Percentiles rank a stretch among this genome's conserved stretches.
Evolutionary conservation across 208 protist genomes (phyloP).

Genomic region (Strigomonas oncopelti): DNA sequence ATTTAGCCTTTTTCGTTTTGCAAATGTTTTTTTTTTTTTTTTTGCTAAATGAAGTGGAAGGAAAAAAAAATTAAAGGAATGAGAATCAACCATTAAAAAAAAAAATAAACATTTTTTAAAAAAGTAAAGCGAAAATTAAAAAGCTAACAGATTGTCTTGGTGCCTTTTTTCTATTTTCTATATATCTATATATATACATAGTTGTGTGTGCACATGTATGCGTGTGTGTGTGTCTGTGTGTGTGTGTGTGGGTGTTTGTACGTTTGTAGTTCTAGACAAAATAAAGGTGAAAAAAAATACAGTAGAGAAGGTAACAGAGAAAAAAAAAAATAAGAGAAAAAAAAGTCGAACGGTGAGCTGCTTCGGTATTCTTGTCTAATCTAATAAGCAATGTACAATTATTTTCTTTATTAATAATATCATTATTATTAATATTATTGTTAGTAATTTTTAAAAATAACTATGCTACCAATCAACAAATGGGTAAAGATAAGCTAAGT

Average conservation of each 20-base stretch:
- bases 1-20: not conserved
- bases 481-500: no score
- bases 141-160: not conserved
- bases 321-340: not conserved
- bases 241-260: no score
- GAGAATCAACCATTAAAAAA: not conserved
- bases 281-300: not conserved
- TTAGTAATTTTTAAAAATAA: no score
- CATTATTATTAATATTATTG: no score
- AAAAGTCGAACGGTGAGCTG: not conserved
- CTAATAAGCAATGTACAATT: not conserved
- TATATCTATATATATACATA: no score
- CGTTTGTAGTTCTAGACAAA: not conserved
- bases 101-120: not conserved
- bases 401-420: no score
- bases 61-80: not conserved
- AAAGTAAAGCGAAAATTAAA: not conserved
- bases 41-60: not conserved
- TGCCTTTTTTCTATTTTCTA: not conserved
- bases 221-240: not conserved
- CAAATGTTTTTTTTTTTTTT: slow-evolving; percentile 2
- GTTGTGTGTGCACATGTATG: not conserved
- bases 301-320: not conserved
- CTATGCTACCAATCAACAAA: no score
- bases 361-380: not conserved